These are phyloP conservation scores for Populus tremula DNA, from an alignment of 345 rosid species.

Conservation along the genomic window DNA sequence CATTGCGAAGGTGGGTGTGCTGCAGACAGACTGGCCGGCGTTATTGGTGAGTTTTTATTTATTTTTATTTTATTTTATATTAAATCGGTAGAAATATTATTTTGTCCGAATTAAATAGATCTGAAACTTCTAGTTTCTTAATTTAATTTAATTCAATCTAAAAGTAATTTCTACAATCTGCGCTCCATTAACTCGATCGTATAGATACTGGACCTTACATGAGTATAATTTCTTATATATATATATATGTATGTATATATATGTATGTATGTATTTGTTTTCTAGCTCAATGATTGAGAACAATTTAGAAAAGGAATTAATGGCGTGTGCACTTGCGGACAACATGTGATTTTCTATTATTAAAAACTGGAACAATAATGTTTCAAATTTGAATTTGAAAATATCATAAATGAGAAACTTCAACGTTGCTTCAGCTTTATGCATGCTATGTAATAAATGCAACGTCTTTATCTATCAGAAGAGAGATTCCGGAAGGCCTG, in stretches of 20 bases:
- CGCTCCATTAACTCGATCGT: background rate
- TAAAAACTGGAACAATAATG: background rate
- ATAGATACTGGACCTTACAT: background rate
- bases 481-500: background rate
- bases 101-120: background rate
- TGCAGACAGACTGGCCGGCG: no score
- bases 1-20: no score
- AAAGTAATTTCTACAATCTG: background rate
- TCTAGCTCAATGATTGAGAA: no score
- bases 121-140: background rate
- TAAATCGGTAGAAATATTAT: background rate
- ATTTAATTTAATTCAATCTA: background rate
- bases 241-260: no score
- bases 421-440: background rate
- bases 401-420: background rate
- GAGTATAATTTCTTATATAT: no score
- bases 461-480: constrained; percentile 9
- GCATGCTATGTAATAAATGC: background rate
- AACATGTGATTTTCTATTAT: no score
- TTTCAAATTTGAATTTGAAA: constrained; percentile 5
- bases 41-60: no score
- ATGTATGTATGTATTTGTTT: no score
- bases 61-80: no score
- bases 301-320: no score
- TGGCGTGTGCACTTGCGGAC: no score